phyloP scores from a whole-genome alignment of 768 basidiomycete genomes.

The Mycena kentingensis region DNA sequence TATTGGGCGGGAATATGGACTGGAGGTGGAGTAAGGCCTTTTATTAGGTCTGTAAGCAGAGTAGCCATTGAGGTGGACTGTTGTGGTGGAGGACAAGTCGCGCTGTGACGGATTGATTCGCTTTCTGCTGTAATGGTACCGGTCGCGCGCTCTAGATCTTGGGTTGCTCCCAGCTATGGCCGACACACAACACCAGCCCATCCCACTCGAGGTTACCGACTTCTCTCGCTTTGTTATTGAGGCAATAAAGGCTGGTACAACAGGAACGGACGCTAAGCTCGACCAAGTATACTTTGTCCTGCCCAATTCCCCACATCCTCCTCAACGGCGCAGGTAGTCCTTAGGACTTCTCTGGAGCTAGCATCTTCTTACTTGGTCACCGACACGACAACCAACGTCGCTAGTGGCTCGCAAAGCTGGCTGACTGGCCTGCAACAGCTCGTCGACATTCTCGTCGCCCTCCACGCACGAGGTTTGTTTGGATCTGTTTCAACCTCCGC shows the following conservation, averaged over 20 bases:
- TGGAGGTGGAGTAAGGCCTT: conserved; percentile 59
- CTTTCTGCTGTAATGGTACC: too few species aligned
- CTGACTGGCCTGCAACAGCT: conserved; percentile 64
- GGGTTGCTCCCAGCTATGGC: conserved; percentile 4
- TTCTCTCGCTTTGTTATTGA: conserved; percentile 17
- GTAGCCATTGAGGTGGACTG: not conserved
- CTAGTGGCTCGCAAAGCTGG: conserved; percentile 61
- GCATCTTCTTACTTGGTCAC: conserved; percentile 80
- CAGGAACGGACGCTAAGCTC: not conserved
- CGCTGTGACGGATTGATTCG: not conserved
- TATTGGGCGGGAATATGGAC: conserved; percentile 59
- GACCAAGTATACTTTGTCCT: conserved; percentile 15
- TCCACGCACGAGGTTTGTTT: conserved; percentile 48
- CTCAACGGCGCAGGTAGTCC: too few species aligned
- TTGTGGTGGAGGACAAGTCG: not conserved
- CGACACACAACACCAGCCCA: not conserved
- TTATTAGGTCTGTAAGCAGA: conserved; percentile 36
- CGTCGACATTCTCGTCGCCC: conserved; percentile 71
- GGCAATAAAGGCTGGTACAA: conserved; percentile 9
- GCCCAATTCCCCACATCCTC: too few species aligned
- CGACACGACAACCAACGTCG: conserved; percentile 66
- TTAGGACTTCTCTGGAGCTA: conserved; percentile 67
- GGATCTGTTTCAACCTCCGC: not conserved
- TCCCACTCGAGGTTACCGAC: conserved; percentile 2
- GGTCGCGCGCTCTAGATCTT: too few species aligned